These are phyloP conservation scores for Durio zibethinus DNA, from an alignment of 345 rosid genomes.

Conservation along the genomic window DNA sequence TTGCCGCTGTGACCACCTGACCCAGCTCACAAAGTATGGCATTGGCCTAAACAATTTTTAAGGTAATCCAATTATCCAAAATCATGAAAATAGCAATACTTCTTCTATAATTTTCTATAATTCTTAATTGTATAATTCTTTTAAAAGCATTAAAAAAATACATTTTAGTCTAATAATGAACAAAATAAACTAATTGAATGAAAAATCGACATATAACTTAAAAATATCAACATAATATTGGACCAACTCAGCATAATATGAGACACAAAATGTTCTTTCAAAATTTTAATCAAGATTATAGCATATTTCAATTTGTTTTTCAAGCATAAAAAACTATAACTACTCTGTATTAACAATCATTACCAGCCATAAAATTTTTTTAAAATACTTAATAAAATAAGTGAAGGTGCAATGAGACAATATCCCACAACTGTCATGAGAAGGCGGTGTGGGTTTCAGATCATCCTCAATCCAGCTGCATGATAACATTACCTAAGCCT, in stretches of 20 bases:
- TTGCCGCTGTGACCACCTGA: conserved; percentile 1
- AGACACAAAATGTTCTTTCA: too few species aligned
- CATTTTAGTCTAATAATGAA: too few species aligned
- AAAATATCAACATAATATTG: too few species aligned
- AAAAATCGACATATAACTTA: too few species aligned
- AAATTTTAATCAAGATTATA: too few species aligned
- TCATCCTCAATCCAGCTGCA: background rate
- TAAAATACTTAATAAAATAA: background rate
- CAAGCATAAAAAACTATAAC: background rate
- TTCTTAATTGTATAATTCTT: too few species aligned
- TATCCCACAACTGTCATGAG: conserved; percentile 4
- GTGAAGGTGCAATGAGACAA: background rate
- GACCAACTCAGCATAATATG: too few species aligned
- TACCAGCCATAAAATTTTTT: background rate
- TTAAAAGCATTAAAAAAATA: too few species aligned
- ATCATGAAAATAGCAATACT: too few species aligned
- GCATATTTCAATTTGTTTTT: too few species aligned
- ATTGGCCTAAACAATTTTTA: background rate
- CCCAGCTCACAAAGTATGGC: background rate
- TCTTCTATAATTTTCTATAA: background rate
- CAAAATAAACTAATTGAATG: too few species aligned
- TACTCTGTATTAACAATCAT: too few species aligned
- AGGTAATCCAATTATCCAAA: background rate
- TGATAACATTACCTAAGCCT: background rate
- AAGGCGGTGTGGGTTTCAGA: conserved; percentile 5